Base-by-base conservation (phyloP, 768 basidiomycete species). In the Leccinum boreale region DNA sequence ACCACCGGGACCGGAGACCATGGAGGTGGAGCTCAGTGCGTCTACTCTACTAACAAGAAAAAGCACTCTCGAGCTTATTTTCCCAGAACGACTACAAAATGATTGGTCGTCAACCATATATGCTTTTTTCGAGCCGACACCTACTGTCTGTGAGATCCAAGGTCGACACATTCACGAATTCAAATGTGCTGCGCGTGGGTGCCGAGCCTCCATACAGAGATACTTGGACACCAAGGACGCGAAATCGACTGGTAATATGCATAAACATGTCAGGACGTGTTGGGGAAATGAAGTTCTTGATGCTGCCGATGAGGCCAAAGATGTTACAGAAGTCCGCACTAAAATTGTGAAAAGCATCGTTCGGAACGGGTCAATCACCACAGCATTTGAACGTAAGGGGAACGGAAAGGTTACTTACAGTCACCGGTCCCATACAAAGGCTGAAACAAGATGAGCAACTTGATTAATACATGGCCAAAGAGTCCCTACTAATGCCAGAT, bases 71-170 rank as follows among this genome's bases (percentile, higher is more conserved):
- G 11, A 31, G 9, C 3, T 31, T 31, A 31, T 11, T 31, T 31
- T 31, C 3, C 29, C 11, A 45, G 44, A 45, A 28, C 15, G 3
- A 8, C 24, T 28, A 33, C 5, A 19, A 9, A 68, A 66, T 39
- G 62, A 72, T 5, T 76, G 74, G 72, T 69, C 57, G 1, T 64
- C 73, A 50, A 67, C 73, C 0, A 56, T 74, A 10, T 78, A 78
- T 64, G 71, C 66, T 0, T 76, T 76, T 63, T 77, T 70, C 44
- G 33, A 73, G 1, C 66, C 69, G 0, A 53, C 3, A 0, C 63
- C 66, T 1, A 26, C 14, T 0, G 67, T 74, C 42, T 2, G n/a
- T 15, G 36, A 39, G n/a, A 14, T 15, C 14, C 14, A 39, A 6
- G 36, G 36, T 15, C 36, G 14, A 15, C 14, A 17, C 14, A 5